Base-by-base conservation (phyloP, 352 stramenopile species). In the Thraustotheca clavata region DNA sequence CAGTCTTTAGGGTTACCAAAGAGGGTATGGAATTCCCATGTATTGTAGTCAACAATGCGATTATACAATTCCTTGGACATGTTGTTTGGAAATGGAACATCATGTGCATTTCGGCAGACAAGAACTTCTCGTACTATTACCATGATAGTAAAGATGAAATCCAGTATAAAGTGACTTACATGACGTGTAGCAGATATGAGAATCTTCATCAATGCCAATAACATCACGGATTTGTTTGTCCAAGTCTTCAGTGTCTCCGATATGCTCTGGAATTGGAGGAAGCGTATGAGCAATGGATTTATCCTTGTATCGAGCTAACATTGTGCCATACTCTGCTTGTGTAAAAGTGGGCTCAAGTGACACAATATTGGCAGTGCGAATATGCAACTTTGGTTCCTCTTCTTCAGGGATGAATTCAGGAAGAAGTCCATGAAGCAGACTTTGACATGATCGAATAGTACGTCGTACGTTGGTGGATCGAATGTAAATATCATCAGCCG, bases 391-490 rank as follows among this genome's bases (percentile, higher is more conserved):
- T 32, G 47, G n/a, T 4, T 71, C 47, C 2, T 14, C 43, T 24
- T 52, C 43, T 2, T 14, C n/a, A 2, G 43, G 20, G 61, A 90
- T 83, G 38, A 65, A 71, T 32, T 82, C 69, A 0, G 80, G 81
- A 27, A 90, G 89, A 49, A 89, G 69, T 14, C 83, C 83, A 3
- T 70, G 73, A 29, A 90, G 73, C 29, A 90, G 67, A 69, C 79
- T 79, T 68, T 91, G 81, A 41, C 77, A 75, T 22, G 83, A 91
- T 3, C 77, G 74, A 33, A 90, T 86, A 31, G 83, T 92, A n/a
- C 80, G 73, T 3, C 80, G 71, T 46, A 92, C 83, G 67, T 92
- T 90, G 43, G 83, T 92, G 55, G 79, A 90, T 66, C 88, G 74
- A 22, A 92, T 80, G 47, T 89, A 80, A 39, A 91, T 69, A 36